Evolutionary conservation across 176 grass and related monocot species (phyloP), one percentile per base, ranked within the genome.

Genomic region (Elymus sibiricus): DNA sequence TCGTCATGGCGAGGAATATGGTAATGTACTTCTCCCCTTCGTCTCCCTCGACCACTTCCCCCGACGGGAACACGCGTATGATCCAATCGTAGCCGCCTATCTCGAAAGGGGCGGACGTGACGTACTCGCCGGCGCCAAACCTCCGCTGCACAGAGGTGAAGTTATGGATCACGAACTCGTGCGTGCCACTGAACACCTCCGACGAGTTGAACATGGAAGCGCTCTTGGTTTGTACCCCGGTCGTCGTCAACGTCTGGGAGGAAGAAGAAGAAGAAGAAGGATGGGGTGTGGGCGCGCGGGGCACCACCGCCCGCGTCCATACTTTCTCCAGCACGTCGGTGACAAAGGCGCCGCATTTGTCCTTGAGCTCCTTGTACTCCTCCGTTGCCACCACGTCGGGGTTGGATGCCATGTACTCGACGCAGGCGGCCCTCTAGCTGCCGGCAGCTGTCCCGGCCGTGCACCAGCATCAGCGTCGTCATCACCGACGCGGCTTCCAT

Each of bases 351-450:
- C 65, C 65, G 21, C 66, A 69, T 34, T 9, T 69, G 4, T 69
- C 66, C 66, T 69, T 69, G 66, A 69, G 32, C 17, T 69, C 32
- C 66, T 37, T 69, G 66, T 69, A 69, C 66, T 69, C 66, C 66
- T 69, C 31, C 1, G 66, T 22, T 11, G 66, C 17, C 3, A 69
- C 17, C 65, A 68, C 31, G 31, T 14, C 15, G 64, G 15, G 31
- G 19, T 37, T 8, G 1, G 65, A 68, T 3, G 65, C 65, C 65
- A 37, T 68, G 65, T 37, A 68, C 14, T 68, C 31, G 65, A 68
- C 10, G 65, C 31, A 68, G 6, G 12, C 9, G 16, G 65, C 31
- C 31, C 31, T 68, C 31, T 3, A 68, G 31, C 1, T 5, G 66
- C 32, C 17, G 8, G 66, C 32, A 69, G 16, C 66, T 21, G 8